Percentiles rank a stretch among this genome's conserved stretches.
Conservation (phyloP, 768 basidiomycete species). For the Pleurotus citrinopileatus region DNA sequence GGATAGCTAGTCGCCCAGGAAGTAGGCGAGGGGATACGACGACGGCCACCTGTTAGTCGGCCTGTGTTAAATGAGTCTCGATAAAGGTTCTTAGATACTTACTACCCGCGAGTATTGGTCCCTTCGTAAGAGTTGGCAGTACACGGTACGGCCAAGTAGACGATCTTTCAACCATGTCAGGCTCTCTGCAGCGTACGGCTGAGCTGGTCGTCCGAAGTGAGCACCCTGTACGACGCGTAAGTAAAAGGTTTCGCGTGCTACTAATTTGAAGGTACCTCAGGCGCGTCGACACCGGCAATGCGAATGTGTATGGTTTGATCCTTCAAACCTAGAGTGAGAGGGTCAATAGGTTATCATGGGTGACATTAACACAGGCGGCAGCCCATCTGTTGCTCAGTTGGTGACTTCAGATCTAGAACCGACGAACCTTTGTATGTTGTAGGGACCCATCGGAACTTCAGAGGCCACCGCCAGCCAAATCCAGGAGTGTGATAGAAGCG, state of each 20-base stretch:
- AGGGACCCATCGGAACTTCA: slow-evolving; percentile 69
- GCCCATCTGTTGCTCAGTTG: slow-evolving; percentile 1
- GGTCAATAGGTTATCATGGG: background rate
- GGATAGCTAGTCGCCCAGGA: slow-evolving; percentile 41
- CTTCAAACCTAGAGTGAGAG: slow-evolving; percentile 53
- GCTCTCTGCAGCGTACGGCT: slow-evolving; percentile 73
- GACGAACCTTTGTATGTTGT: slow-evolving; percentile 49
- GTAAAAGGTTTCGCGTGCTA: background rate
- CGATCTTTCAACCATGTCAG: slow-evolving; percentile 64
- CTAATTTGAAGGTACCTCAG: slow-evolving; percentile 59
- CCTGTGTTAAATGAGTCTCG: background rate
- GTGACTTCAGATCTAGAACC: background rate
- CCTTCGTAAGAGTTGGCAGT: slow-evolving; percentile 67
- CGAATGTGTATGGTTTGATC: slow-evolving; percentile 84
- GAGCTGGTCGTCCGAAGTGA: slow-evolving; percentile 81
- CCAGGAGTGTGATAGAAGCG: slow-evolving; percentile 84
- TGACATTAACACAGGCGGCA: background rate
- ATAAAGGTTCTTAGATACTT: slow-evolving; percentile 28
- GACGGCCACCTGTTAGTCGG: slow-evolving; percentile 66
- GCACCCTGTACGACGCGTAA: slow-evolving; percentile 43
- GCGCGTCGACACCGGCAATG: slow-evolving; percentile 90
- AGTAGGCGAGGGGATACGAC: slow-evolving; percentile 53
- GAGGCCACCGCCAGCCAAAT: slow-evolving; percentile 69
- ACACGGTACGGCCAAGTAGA: slow-evolving; percentile 57
- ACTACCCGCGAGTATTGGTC: slow-evolving; percentile 89